A percentile compares a stretch with the other conserved stretches of the same genome.
These are phyloP conservation scores for Biscogniauxia sp. DNA, from an alignment of 2,329 filamentous ascomycete species.

Conservation along the genomic window DNA sequence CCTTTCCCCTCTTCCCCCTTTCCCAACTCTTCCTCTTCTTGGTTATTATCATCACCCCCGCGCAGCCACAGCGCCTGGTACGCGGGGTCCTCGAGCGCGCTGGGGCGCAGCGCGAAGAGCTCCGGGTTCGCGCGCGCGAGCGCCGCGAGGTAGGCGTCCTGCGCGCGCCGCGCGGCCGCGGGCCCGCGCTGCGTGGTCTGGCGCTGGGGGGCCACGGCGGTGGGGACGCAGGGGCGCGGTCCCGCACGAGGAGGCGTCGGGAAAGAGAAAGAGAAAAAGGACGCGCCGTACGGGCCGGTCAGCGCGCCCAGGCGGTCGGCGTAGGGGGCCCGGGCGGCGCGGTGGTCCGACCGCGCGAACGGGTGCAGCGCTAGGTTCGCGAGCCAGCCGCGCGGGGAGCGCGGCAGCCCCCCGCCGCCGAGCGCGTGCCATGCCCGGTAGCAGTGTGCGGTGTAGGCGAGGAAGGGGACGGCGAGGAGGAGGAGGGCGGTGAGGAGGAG, in stretches of 20 bases:
- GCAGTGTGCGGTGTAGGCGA: conserved; percentile 27
- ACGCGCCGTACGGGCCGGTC: not conserved
- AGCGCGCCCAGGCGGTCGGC: conserved; percentile 17
- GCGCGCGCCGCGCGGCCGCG: conserved; percentile 11
- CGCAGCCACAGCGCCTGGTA: conserved; percentile 32
- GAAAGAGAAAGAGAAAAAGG: not conserved
- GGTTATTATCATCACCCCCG: too few relatives aligned
- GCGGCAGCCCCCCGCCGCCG: conserved; percentile 43
- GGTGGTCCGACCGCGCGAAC: conserved; percentile 34
- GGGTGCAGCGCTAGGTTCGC: conserved; percentile 34
- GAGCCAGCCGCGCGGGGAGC: conserved; percentile 42
- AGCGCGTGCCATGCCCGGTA: conserved; percentile 42
- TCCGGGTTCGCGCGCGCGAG: conserved; percentile 27
- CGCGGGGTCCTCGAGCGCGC: conserved; percentile 32
- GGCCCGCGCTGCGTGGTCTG: conserved; percentile 36
- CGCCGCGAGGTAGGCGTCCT: conserved; percentile 27
- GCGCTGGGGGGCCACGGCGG: conserved; percentile 38
- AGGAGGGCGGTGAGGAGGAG: conserved; percentile 7
- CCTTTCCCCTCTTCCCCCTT: not conserved
- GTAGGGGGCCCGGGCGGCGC: conserved; percentile 28
- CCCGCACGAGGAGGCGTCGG: conserved; percentile 18
- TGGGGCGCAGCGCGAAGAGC: conserved; percentile 27
- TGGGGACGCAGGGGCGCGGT: conserved; percentile 33
- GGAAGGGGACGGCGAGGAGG: conserved; percentile 5
- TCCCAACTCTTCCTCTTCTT: too few relatives aligned